A percentile compares a stretch with the other conserved stretches of the same genome.
Conservation (phyloP, 1,284 basidiomycete genomes). For the Omphalotus olearius region DNA sequence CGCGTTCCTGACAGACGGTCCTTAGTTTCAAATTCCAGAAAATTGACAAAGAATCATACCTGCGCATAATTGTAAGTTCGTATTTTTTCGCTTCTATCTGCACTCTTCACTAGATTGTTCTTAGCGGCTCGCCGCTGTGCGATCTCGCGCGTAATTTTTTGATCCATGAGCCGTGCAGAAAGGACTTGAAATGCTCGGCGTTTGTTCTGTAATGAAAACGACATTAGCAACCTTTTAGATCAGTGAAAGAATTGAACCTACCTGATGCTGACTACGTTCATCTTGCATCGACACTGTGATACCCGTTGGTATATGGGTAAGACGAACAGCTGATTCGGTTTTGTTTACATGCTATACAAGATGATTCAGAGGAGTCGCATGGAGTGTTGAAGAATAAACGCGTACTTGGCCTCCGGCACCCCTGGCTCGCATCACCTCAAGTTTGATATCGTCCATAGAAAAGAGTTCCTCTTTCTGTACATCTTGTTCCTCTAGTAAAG, state of each 20-base stretch:
- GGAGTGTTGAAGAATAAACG: conserved; percentile 1
- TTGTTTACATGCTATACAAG: conserved; percentile 88
- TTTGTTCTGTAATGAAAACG: conserved; percentile 56
- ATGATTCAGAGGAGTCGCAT: conserved; percentile 1
- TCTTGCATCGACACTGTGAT: conserved; percentile 99
- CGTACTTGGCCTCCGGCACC: conserved; percentile 94
- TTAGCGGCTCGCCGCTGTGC: conserved; percentile 68
- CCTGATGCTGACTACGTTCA: conserved; percentile 93
- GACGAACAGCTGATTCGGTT: conserved; percentile 96
- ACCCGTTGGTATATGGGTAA: conserved; percentile 92
- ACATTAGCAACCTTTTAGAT: background rate
- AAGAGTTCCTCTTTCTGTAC: conserved; percentile 54
- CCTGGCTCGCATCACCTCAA: conserved; percentile 92
- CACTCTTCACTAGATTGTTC: conserved; percentile 70
- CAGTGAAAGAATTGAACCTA: conserved; percentile 26
- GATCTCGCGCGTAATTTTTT: conserved; percentile 68
- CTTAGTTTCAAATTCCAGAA: background rate
- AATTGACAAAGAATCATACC: conserved; percentile 31
- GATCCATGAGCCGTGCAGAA: conserved; percentile 77
- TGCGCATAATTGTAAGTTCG: conserved; percentile 92
- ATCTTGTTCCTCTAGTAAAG: conserved; percentile 63
- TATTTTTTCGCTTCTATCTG: conserved; percentile 88
- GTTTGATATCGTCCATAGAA: conserved; percentile 81
- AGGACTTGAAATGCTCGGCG: conserved; percentile 87
- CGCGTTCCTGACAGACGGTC: conserved; percentile 58